Base-by-base conservation (phyloP, 805 yeast species). In the Schwanniomyces yamadae region DNA sequence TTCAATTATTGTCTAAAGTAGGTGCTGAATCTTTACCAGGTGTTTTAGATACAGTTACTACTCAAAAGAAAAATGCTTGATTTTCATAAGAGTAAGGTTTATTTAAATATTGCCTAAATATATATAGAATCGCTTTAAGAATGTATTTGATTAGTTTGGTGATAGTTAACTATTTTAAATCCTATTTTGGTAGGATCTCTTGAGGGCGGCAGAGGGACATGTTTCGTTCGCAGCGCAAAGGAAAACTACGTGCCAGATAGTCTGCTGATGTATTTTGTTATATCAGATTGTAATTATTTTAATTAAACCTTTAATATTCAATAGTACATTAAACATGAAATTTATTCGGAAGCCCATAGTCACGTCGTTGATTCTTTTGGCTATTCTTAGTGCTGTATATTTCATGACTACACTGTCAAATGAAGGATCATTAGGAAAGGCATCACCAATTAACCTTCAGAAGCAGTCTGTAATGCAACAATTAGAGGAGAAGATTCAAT, bases 21-120 rank as follows among this genome's bases (percentile, higher is more conserved):
- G 89, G 86, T 13, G 58, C 59, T 46, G 82, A 79, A 45, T 75
- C 80, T 28, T 69, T 82, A 43, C 88, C 89, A 12, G 86, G 87
- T 16, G 79, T 81, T 20, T 71, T 82, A 48, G 75, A 72, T 43
- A 82, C 84, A 26, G 78, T 82, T 29, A 75, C 80, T 4, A 54
- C 60, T 28, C 53, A 66, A 26, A 67, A 73, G 40, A 69, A 71
- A 56, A 57, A 37, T 16, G 26, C 29, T 14, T 48, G 42, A 17
- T 18, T 8, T 21, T 7, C 23, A 28, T 18, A 10, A 9, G 29
- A 5, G 15, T 16, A 6, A 25, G 6, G 6, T 19, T 3, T 16
- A 15, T 12, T 9, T 14, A 5, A 24, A 24, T 24, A 12, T 24
- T 24, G 14, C 10, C 8, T 16, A 15, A 16, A 16, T 16, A 27